Conservation (phyloP, 495 filamentous ascomycete genomes). For the Penicillium egyptiacum region DNA sequence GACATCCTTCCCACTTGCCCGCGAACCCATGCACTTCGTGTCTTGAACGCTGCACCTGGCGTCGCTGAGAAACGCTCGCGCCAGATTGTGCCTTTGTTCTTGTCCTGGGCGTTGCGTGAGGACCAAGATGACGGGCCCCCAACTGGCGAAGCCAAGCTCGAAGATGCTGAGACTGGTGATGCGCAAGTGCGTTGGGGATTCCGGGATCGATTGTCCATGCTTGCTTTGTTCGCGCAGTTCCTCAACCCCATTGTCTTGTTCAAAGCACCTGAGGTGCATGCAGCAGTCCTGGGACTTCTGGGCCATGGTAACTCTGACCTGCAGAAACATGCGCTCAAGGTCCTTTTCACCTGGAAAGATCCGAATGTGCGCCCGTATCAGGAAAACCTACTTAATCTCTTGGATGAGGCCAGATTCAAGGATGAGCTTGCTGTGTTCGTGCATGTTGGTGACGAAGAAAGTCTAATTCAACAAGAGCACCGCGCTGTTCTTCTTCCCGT, state of each 20-base stretch:
- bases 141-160: conserved; percentile 25
- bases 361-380: conserved; percentile 73
- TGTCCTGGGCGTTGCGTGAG: conserved; percentile 66
- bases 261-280: conserved; percentile 72
- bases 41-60: conserved; percentile 68
- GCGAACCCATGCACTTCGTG: conserved; percentile 73
- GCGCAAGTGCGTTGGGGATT: conserved; percentile 50
- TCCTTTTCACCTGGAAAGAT: conserved; percentile 85
- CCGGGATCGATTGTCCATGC: conserved; percentile 76
- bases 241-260: conserved; percentile 80
- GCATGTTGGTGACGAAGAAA: conserved; percentile 66
- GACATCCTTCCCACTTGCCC: conserved; percentile 47
- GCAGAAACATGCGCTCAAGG: conserved; percentile 80
- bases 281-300: conserved; percentile 68
- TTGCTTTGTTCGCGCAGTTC: conserved; percentile 82
- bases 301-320: conserved; percentile 86
- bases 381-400: conserved; percentile 81
- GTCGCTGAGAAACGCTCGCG: conserved; percentile 85
- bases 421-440: conserved; percentile 88
- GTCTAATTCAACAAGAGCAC: conserved; percentile 71
- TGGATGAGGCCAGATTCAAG: conserved; percentile 88
- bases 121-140: conserved; percentile 49
- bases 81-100: conserved; percentile 77
- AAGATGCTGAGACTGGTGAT: conserved; percentile 17
- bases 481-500: conserved; percentile 73